Evolutionary conservation across 192 early-diverging fungal genomes (phyloP).

Genomic region (Backusella westeae): DNA sequence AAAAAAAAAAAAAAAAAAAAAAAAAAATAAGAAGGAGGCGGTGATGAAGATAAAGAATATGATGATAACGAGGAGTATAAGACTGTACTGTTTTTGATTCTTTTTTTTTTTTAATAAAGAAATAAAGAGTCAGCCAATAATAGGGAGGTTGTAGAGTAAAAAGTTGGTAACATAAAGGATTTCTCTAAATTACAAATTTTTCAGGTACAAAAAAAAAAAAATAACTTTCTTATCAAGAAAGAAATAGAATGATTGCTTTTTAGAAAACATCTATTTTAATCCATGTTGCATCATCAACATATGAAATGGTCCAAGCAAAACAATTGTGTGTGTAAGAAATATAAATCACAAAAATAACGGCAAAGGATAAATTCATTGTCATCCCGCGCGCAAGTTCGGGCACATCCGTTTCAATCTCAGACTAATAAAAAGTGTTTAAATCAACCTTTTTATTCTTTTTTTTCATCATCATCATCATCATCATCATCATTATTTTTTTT

Average conservation of each 20-base stretch:
- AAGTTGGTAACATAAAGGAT: not conserved
- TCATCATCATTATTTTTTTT: not conserved
- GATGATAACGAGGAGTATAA: not conserved
- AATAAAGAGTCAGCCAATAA: not conserved
- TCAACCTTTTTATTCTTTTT: not conserved
- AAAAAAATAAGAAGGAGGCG: too few species aligned
- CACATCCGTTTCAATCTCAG: not conserved
- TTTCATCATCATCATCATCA: not conserved
- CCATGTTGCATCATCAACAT: not conserved
- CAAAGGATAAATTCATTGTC: not conserved
- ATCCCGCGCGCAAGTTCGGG: not conserved
- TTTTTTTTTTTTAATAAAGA: not conserved
- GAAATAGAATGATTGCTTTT: too few species aligned
- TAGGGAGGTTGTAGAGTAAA: not conserved
- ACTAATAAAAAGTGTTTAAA: not conserved
- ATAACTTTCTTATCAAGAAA: too few species aligned
- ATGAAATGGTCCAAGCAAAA: not conserved
- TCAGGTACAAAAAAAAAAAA: too few species aligned
- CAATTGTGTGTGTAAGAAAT: not conserved
- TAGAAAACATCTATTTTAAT: not conserved
- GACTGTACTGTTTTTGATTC: too few species aligned
- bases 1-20: too few species aligned
- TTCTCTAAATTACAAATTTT: too few species aligned
- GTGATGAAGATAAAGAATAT: not conserved
- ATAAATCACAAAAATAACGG: not conserved